Percentiles rank a stretch among this genome's conserved stretches.
Evolutionary conservation across 2,329 filamentous ascomycete species (phyloP).

Genomic region (Nothophoma quercina): DNA sequence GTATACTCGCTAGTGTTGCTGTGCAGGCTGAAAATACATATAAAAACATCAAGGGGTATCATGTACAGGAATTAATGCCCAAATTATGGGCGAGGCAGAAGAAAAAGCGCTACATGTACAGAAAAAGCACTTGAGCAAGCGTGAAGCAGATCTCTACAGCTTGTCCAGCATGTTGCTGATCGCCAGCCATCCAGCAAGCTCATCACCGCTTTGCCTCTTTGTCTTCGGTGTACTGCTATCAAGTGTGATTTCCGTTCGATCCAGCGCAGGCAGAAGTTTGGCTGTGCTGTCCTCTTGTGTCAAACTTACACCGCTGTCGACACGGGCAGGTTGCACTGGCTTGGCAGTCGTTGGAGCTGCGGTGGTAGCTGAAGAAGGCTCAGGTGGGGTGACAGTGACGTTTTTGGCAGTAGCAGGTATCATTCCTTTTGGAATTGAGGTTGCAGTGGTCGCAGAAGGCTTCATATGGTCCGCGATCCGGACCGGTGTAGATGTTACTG

Average conservation of each 20-base stretch:
- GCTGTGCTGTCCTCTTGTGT: neutral
- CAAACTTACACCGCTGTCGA: constrained; percentile 9
- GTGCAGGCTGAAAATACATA: no score
- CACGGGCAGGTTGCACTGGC: neutral
- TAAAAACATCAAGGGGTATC: no score
- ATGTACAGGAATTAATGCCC: no score
- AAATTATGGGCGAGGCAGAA: no score
- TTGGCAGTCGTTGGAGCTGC: neutral
- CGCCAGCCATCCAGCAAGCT: constrained; percentile 13
- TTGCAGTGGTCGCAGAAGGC: no score
- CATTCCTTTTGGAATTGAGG: no score
- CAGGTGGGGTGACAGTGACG: neutral
- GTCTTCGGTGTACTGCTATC: neutral
- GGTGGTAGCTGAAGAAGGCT: neutral
- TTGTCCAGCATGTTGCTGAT: constrained; percentile 14
- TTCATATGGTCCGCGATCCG: no score
- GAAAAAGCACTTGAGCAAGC: neutral
- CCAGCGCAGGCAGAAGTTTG: neutral
- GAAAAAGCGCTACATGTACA: neutral
- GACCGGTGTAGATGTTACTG: no score
- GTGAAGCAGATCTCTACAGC: neutral
- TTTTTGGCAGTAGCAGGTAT: neutral
- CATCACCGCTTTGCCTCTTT: constrained; percentile 11
- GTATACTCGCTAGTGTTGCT: no score
- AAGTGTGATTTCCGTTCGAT: neutral